phyloP scores from a whole-genome alignment of 352 stramenopile species.

The Peronospora destructor region DNA sequence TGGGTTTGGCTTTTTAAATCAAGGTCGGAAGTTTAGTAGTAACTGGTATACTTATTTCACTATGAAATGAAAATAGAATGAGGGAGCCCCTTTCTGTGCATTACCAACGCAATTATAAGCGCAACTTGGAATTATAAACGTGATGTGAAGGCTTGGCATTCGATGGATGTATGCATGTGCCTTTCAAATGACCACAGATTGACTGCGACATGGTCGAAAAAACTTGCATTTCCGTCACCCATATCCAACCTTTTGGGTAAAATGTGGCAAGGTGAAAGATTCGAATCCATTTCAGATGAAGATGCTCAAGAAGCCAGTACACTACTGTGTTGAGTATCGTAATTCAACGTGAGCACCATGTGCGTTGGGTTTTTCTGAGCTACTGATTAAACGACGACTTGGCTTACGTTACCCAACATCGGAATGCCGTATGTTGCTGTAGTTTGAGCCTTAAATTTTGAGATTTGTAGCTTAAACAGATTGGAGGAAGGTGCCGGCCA shows the following conservation, averaged over 20 bases:
- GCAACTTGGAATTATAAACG: slow-evolving; percentile 3
- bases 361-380: background rate
- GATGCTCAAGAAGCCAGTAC: no score
- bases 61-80: slow-evolving; percentile 7
- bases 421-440: no score
- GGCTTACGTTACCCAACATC: no score
- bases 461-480: no score
- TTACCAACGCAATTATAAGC: slow-evolving; percentile 13
- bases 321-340: no score
- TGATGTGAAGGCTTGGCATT: slow-evolving; percentile 8
- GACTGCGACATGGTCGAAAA: slow-evolving; percentile 8
- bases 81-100: background rate
- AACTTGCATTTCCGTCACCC: background rate
- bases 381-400: background rate
- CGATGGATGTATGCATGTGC: slow-evolving; percentile 4
- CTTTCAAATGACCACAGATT: slow-evolving; percentile 5
- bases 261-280: background rate
- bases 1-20: slow-evolving; percentile 18
- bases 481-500: no score
- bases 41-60: slow-evolving; percentile 8
- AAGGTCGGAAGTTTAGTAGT: slow-evolving; percentile 16
- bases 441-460: no score
- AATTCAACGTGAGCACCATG: no score
- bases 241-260: no score
- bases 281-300: background rate